Evolutionary conservation across 768 basidiomycete genomes (phyloP), one percentile per base, ranked within the genome.

Genomic region (Rhizopogon roseolus): DNA sequence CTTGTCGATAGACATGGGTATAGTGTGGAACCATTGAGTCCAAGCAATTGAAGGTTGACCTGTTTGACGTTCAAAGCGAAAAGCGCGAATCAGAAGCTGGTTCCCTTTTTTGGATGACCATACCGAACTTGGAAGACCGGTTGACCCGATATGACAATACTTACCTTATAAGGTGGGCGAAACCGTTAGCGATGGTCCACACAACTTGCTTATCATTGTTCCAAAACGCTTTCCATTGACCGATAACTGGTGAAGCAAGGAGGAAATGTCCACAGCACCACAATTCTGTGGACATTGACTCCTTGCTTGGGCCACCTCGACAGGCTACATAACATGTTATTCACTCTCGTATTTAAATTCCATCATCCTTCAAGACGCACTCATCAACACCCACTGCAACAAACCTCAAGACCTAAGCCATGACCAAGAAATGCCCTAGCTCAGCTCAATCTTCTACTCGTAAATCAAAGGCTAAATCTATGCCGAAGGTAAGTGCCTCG

Each of bases 1-100:
- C 64, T 16, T 52, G 59, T 41, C 69, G 69, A 57, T 70, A 72
- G 48, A 64, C 50, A 45, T 54, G 57, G 22, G 48, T 25, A 5
- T 57, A 54, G 42, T 39, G 57, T 43, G 49, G 50, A 25, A 57
- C 43, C 66, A 68, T 68, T 48, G 46, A 5, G 14, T 36, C 14
- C 19, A 48, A 36, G 46, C 19, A 16, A 48, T 5, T 6, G 11
- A 19, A 7, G 29, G 29, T 34, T 32, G 10, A n/a, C 42, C 14
- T 43, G n/a, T n/a, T n/a, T 9, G n/a, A 28, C 42, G 27, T 29
- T 44, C 43, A 16, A 43, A 22, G 44, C 13, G 11, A 45, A 34
- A 48, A 16, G n/a, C 29, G 4, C 14, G 45, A 39, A 39, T 16
- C 58, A 57, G 61, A 62, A 61, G 50, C 46, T 9, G 22, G 52